Conservation (phyloP, 495 filamentous ascomycete species). For the Tuber brumale region DNA sequence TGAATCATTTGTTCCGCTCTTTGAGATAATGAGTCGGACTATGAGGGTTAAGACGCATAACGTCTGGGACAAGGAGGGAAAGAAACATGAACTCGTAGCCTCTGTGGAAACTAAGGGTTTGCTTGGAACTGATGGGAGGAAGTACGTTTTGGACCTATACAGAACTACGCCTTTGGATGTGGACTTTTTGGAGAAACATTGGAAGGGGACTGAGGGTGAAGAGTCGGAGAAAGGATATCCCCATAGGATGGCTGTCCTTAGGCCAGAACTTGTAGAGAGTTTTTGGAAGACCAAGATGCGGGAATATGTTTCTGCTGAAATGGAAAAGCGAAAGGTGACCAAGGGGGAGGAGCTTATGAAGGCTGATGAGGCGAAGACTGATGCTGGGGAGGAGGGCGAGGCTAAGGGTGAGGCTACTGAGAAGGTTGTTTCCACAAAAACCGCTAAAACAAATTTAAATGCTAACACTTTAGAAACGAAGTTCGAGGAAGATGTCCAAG, state of each 20-base stretch:
- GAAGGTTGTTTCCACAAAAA: constrained; percentile 20
- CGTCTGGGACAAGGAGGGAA: constrained; percentile 95
- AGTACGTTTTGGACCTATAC: constrained; percentile 96
- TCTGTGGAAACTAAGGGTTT: constrained; percentile 98
- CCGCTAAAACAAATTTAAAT: constrained; percentile 18
- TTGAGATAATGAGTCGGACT: constrained; percentile 81
- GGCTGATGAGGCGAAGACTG: constrained; percentile 30
- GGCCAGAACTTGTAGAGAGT: constrained; percentile 79
- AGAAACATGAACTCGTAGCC: constrained; percentile 83
- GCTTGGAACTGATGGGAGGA: constrained; percentile 90
- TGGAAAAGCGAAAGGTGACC: constrained; percentile 53
- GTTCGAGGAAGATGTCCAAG: constrained; percentile 21
- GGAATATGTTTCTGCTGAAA: constrained; percentile 70
- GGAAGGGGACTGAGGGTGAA: constrained; percentile 44
- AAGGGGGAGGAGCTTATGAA: constrained; percentile 39
- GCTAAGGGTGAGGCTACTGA: constrained; percentile 28
- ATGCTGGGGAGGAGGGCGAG: constrained; percentile 24
- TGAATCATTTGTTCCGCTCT: constrained; percentile 72
- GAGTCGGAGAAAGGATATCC: constrained; percentile 61
- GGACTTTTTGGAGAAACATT: constrained; percentile 71
- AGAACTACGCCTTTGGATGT: constrained; percentile 89
- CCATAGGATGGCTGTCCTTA: constrained; percentile 88
- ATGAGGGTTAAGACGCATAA: constrained; percentile 87
- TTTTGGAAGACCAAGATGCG: constrained; percentile 79
- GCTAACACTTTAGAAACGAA: constrained; percentile 28